Percentiles rank a stretch among this genome's conserved stretches.
Conservation (phyloP, 129 eudicot species). For the Rutidosis leptorrhynchoides region DNA sequence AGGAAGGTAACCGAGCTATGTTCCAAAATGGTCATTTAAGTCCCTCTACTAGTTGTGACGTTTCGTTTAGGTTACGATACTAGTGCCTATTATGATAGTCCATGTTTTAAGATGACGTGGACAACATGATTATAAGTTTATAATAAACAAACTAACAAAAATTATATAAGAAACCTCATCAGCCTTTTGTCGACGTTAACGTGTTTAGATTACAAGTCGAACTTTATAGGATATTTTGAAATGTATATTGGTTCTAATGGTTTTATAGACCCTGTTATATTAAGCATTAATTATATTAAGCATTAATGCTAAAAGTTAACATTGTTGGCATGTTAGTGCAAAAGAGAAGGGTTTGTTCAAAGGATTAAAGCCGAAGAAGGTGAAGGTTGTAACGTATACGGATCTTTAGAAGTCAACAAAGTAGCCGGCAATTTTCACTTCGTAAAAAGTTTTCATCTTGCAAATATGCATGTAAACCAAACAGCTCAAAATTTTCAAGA, state of each 20-base stretch:
- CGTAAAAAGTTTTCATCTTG: slow-evolving; percentile 79
- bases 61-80: not conserved
- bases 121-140: not conserved
- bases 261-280: not conserved
- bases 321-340: slow-evolving; percentile 53
- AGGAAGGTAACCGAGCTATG: not conserved
- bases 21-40: not conserved
- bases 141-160: not conserved
- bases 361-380: slow-evolving; percentile 87
- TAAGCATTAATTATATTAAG: too few relatives aligned
- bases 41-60: not conserved
- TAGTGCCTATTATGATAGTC: too few relatives aligned
- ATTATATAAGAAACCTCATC: not conserved
- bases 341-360: slow-evolving; percentile 89
- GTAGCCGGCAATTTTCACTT: slow-evolving; percentile 97
- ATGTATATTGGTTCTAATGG: not conserved
- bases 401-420: slow-evolving; percentile 81
- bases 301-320: slow-evolving; percentile 14
- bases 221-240: not conserved
- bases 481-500: slow-evolving; percentile 51
- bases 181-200: not conserved
- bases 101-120: not conserved
- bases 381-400: slow-evolving; percentile 91
- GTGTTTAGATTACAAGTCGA: too few relatives aligned
- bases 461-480: slow-evolving; percentile 41